Conservation (phyloP, 2,329 filamentous ascomycete species). For the Aspergillus fijiensis region DNA sequence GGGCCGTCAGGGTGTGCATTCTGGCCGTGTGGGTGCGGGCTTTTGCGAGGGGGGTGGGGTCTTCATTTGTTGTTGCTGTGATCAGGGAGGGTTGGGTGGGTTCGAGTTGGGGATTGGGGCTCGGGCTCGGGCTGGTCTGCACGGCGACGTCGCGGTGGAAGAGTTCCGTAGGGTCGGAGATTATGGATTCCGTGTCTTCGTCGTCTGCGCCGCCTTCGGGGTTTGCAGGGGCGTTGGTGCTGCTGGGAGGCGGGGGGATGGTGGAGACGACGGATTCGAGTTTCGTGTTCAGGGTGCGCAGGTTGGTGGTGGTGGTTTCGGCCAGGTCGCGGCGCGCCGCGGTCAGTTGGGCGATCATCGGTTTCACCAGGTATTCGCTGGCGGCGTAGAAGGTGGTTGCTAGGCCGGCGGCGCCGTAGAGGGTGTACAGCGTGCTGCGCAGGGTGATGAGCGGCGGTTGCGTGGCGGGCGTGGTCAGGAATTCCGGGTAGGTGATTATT, state of each 20-base stretch:
- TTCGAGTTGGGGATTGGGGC: slow-evolving; percentile 25
- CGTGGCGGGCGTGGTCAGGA: slow-evolving; percentile 58
- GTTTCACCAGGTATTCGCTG: slow-evolving; percentile 59
- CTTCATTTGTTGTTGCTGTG: slow-evolving; percentile 19
- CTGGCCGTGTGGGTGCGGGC: slow-evolving; percentile 44
- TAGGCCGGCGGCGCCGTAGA: slow-evolving; percentile 57
- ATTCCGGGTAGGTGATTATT: slow-evolving; percentile 67
- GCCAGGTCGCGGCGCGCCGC: slow-evolving; percentile 59
- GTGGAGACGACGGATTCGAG: slow-evolving; percentile 53
- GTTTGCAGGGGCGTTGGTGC: slow-evolving; percentile 23
- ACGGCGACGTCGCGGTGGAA: slow-evolving; percentile 64
- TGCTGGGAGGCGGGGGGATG: slow-evolving; percentile 42
- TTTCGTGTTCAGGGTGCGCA: slow-evolving; percentile 57
- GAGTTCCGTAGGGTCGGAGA: slow-evolving; percentile 62
- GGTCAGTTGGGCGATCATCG: slow-evolving; percentile 57
- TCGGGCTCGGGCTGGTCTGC: slow-evolving; percentile 54
- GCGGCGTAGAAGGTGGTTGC: slow-evolving; percentile 58
- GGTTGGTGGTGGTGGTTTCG: slow-evolving; percentile 50
- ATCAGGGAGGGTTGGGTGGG: slow-evolving; percentile 6
- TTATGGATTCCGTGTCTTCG: slow-evolving; percentile 50
- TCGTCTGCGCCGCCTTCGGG: slow-evolving; percentile 21
- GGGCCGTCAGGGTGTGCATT: slow-evolving; percentile 52
- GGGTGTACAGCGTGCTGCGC: slow-evolving; percentile 54
- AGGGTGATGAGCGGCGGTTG: slow-evolving; percentile 62
- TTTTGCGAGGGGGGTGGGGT: slow-evolving; percentile 14